Evolutionary conservation across 1,284 basidiomycete genomes (phyloP), one percentile per base, ranked within the genome.

Genomic region (Leccinum pachyderme): DNA sequence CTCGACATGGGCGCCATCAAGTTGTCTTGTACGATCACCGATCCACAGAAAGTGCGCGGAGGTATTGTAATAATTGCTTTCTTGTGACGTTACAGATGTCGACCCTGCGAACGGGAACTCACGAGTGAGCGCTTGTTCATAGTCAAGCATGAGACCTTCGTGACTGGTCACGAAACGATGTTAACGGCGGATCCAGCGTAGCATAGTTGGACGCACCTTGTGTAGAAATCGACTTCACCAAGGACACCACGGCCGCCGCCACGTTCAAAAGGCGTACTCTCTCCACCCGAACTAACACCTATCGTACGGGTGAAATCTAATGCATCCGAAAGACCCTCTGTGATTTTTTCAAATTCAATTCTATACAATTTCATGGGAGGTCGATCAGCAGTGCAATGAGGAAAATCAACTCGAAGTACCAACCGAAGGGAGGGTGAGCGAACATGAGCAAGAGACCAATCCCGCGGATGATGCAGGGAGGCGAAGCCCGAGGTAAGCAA

Each of bases 21-120:
- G 75, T 72, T 97, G 93, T 45, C 96, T 78, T n/a, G 96, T 99
- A 49, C 96, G 83, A 74, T 99, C 96, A 0, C 96, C 96, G 53
- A 99, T 91, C 96, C 96, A 99, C 56, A 98, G 75, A 72, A 96
- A 96, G 71, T 97, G 95, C 5, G 93, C 91, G 6, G 93, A 93
- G 7, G 91, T 89, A 65, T 93, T 93, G 73, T 93, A 95, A 66
- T 80, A 79, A n/a, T 77, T 79, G 47, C 72, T 75, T n/a, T 65
- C 61, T 35, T 62, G 56, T 25, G 56, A 28, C 32, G 29, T 15
- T 32, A 46, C 49, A 39, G 56, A 53, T 22, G 22, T n/a, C 6
- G 46, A 41, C 8, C 27, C 49, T 28, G 44, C 55, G 2, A 46
- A 74, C 54, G 46, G 70, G 61, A 86, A 79, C 59, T 77, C 72